phyloP scores from a whole-genome alignment of 2,329 filamentous ascomycete species.

The Gaeumannomyces sp. region DNA sequence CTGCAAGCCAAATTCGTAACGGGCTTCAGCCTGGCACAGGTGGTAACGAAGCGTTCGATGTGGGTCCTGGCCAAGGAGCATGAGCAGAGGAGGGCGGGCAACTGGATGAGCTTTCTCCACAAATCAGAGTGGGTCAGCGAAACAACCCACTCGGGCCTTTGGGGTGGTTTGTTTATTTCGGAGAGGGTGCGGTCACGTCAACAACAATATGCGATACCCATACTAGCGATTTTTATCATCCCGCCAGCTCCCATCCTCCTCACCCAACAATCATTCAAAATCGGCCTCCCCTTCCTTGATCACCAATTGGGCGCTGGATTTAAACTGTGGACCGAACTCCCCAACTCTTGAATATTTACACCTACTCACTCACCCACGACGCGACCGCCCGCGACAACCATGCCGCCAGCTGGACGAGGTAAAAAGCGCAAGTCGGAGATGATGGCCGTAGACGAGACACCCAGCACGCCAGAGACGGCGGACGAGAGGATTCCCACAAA shows the following conservation, averaged over 20 bases:
- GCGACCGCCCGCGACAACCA: conserved; percentile 18
- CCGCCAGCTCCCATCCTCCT: neutral
- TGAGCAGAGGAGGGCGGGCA: neutral
- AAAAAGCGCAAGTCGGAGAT: conserved; percentile 40
- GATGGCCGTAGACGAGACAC: conserved; percentile 23
- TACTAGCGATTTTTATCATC: neutral
- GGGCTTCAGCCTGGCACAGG: conserved; percentile 7
- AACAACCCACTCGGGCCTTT: neutral
- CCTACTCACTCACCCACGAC: neutral
- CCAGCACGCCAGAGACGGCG: conserved; percentile 18
- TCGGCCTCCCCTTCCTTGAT: neutral
- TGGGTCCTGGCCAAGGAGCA: neutral
- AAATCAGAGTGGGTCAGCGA: neutral
- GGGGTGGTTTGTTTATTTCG: neutral
- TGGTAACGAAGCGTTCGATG: neutral
- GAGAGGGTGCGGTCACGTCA: neutral
- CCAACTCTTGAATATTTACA: neutral
- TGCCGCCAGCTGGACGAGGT: conserved; percentile 39
- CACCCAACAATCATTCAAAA: neutral
- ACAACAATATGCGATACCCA: neutral
- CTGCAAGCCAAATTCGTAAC: conserved; percentile 4
- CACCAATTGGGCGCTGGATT: neutral
- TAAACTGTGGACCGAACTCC: neutral
- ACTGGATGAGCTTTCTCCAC: neutral
- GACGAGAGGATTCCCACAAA: conserved; percentile 27